Base-by-base conservation (phyloP, 768 basidiomycete species). In the Suillus spraguei region DNA sequence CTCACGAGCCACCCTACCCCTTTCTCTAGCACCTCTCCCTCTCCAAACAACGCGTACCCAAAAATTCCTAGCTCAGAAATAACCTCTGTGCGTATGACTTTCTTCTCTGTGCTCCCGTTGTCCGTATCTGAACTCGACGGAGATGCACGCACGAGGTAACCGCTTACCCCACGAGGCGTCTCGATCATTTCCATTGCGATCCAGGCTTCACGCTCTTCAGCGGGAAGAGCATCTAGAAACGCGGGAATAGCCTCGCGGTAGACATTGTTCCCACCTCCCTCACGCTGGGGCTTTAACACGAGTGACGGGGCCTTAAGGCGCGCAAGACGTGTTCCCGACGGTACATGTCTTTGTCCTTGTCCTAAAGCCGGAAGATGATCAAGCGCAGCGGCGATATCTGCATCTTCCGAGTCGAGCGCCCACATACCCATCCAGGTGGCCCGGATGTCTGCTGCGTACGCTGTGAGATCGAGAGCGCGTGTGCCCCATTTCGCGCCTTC, bases 181-280 rank as follows among this genome's bases (percentile, higher is more conserved):
- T 80, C 78, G 65, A 99, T 99, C 68, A 99, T 79, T 64, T 91
- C 89, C 97, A 99, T 98, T 38, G 96, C 91, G 60, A 98, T 95
- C 92, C 97, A 99, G 2, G 92, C 95, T 66, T 86, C 83, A 9
- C 89, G 83, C 70, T 92, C 91, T 60, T 79, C 71, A 2, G 69
- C 74, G 0, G 84, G 83, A 3, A 98, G 79, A 7, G 70, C 70
- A 16, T 88, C 85, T 3, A 99, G 79, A 76, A 94, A 95, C 0
- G 79, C 66, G 0, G 92, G 92, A 56, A 98, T 97, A 55, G 88
- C 87, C 3, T 79, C 79, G 64, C 91, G 91, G 77, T 98, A 99
- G 32, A 99, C 84, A 69, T 99, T 99, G 70, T 98, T 97, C 9
- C 97, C 97, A 1, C 97, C 97, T 2, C 97, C 97, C 79, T 99